Evolutionary conservation across 2,329 filamentous ascomycete genomes (phyloP).

Genomic region (Claviceps sp.): DNA sequence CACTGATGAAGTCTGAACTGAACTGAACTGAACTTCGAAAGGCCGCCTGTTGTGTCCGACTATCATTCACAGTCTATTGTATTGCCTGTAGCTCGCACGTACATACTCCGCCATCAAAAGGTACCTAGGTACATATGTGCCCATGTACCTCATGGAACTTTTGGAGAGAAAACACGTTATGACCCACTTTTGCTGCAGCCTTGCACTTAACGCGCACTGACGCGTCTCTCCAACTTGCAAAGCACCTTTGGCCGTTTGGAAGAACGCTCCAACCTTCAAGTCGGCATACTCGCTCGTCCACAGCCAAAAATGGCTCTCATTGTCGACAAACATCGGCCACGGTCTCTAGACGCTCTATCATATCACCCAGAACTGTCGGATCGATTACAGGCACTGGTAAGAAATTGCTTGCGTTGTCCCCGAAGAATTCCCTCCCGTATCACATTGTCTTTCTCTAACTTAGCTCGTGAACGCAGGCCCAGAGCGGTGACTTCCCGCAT

Average conservation of each 20-base stretch:
- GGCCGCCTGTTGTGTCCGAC: no score
- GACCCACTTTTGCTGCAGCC: neutral
- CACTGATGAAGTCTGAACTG: no score
- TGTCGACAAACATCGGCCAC: slow-evolving; percentile 59
- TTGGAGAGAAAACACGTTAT: neutral
- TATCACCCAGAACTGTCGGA: slow-evolving; percentile 86
- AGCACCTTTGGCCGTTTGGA: slow-evolving; percentile 10
- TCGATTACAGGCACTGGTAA: slow-evolving; percentile 71
- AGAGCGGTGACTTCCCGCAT: slow-evolving; percentile 95
- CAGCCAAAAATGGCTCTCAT: slow-evolving; percentile 47
- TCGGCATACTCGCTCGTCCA: slow-evolving; percentile 3
- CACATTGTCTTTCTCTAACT: neutral
- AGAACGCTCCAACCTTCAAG: slow-evolving; percentile 8
- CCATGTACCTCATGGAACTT: neutral
- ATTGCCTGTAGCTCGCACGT: neutral
- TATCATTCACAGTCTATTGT: no score
- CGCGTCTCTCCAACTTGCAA: slow-evolving; percentile 17
- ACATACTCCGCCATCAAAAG: no score
- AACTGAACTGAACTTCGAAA: no score
- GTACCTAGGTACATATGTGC: neutral
- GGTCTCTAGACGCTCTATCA: slow-evolving; percentile 62
- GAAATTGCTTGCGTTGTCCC: slow-evolving; percentile 11
- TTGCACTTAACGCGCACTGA: slow-evolving; percentile 25
- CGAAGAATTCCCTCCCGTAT: neutral
- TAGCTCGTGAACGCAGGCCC: slow-evolving; percentile 46